Evolutionary conservation across 2,329 filamentous ascomycete genomes (phyloP).

Genomic region (Alternaria postmessia): DNA sequence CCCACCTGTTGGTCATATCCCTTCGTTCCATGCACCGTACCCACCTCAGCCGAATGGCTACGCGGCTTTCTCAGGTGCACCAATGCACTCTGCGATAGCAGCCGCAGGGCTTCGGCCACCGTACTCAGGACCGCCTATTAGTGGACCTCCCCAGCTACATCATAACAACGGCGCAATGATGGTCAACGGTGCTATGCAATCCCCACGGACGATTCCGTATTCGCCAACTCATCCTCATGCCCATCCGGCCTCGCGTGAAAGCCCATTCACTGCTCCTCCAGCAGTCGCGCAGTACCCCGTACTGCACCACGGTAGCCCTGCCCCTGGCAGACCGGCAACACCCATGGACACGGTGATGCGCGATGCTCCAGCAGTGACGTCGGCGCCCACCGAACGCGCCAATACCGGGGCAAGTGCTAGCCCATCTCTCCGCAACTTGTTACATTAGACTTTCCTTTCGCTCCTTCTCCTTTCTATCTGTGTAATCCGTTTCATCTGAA

Average conservation of each 20-base stretch:
- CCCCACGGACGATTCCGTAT: conserved; percentile 46
- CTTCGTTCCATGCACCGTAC: conserved; percentile 46
- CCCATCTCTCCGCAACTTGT: conserved; percentile 57
- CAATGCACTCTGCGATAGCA: conserved; percentile 41
- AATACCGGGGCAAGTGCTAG: conserved; percentile 56
- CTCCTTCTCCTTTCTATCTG: conserved; percentile 12
- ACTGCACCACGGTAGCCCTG: conserved; percentile 45
- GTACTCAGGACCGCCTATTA: conserved; percentile 39
- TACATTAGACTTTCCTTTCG: conserved; percentile 48
- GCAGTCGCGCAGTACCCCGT: conserved; percentile 35
- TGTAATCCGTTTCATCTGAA: background rate
- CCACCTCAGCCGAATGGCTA: conserved; percentile 46
- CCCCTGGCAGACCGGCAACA: conserved; percentile 44
- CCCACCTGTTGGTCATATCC: conserved; percentile 34
- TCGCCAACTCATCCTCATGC: conserved; percentile 48
- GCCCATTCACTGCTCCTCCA: conserved; percentile 43
- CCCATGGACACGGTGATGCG: conserved; percentile 48
- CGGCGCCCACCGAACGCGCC: conserved; percentile 38
- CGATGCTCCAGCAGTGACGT: conserved; percentile 37
- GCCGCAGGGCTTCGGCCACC: conserved; percentile 38
- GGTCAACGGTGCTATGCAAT: conserved; percentile 48
- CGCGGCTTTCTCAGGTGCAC: conserved; percentile 40
- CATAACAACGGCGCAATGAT: conserved; percentile 43
- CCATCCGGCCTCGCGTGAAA: conserved; percentile 47
- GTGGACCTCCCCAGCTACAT: conserved; percentile 44